Evolutionary conservation across 2,329 filamentous ascomycete species (phyloP), one percentile per base, ranked within the genome.

Genomic region (Dactylella cylindrospora): DNA sequence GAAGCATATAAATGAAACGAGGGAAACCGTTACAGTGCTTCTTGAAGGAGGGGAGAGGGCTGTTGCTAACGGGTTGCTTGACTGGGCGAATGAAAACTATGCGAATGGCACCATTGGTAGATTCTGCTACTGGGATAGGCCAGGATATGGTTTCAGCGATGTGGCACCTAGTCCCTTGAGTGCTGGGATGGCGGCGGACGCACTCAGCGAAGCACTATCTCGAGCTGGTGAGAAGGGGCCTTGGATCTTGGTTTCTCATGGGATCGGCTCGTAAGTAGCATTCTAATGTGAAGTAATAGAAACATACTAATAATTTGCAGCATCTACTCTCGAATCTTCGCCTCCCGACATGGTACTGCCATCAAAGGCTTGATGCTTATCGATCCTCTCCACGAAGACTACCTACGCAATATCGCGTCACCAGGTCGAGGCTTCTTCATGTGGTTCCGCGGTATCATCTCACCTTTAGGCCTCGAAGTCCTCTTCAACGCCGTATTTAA

Each of bases 121-220:
- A 60, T 97, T 95, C 75, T 98, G 93, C 78, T 96, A 95, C 73
- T 90, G 88, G 71, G 93, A 98, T 71, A 85, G 93, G 17, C 93
- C 93, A 0, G 93, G 93, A 1, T 80, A 91, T 95, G 89, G 84
- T 82, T 83, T 65, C 78, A 83, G 80, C 39, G 93, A 98, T 73
- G 91, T 93, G 51, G 90, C 91, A 0, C 93, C 93, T 1, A 96
- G 90, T 4, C 93, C 93, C 0, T 84, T 95, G 68, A 95, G 88
- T 3, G 91, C 89, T 3, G 90, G 90, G 35, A 95, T 96, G 81
- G 85, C 87, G n/a, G 84, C 88, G 3, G 90, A 95, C 70, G 88
- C 84, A 0, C 77, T 97, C 20, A 90, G 88, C 35, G 90, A 97
- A 74, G 88, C 90, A 2, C 79, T 98, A 4, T 84, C 85, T 1